Conservation (phyloP, 108 stramenopile genomes). For the Skeletonema marinoi region DNA sequence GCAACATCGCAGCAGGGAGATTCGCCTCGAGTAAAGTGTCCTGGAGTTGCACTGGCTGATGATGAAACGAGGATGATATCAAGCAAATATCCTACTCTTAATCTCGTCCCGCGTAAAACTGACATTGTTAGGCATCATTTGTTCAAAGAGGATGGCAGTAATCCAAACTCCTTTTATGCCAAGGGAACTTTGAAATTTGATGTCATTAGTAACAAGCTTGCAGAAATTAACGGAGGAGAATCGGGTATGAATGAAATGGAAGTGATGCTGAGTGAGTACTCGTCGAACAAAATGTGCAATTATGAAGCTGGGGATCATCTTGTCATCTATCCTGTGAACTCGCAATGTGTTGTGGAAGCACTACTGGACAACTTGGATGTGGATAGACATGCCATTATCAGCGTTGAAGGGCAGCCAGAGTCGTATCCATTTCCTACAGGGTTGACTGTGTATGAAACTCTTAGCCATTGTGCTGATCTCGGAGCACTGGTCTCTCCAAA, state of each 20-base stretch:
- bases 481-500: constrained; percentile 63
- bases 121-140: constrained; percentile 46
- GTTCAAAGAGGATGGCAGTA: constrained; percentile 43
- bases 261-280: constrained; percentile 6
- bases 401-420: constrained; percentile 25
- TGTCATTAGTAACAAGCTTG: constrained; percentile 44
- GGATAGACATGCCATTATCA: constrained; percentile 25
- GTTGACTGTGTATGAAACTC: constrained; percentile 61
- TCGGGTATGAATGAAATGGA: constrained; percentile 62
- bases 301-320: constrained; percentile 74
- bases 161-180: constrained; percentile 43
- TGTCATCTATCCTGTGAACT: constrained; percentile 68
- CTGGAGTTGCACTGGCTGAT: constrained; percentile 35
- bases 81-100: constrained; percentile 44
- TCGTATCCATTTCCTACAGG: constrained; percentile 64
- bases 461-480: constrained; percentile 58
- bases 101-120: constrained; percentile 23
- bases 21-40: constrained; percentile 2
- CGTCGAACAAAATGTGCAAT: not conserved
- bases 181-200: constrained; percentile 24
- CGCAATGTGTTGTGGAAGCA: constrained; percentile 27
- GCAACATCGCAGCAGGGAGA: not conserved
- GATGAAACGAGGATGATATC: constrained; percentile 38
- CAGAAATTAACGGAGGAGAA: constrained; percentile 48
- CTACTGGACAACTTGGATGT: constrained; percentile 43